Conservation (phyloP, 768 basidiomycete genomes). For the Hypsizygus marmoreus region DNA sequence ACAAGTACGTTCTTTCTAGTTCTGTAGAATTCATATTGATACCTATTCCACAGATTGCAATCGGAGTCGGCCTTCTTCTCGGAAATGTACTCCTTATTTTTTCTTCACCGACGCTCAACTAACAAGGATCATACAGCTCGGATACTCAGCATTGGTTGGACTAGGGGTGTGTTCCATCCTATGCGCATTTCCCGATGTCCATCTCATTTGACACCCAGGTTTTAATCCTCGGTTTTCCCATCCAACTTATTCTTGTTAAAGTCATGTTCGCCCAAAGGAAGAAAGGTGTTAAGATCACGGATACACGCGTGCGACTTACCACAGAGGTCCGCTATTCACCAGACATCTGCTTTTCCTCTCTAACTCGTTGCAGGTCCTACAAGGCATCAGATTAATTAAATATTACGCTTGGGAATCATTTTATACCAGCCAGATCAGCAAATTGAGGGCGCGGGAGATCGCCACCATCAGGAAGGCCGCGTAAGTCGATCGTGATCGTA, state of each 20-base stretch:
- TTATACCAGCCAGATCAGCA: conserved; percentile 42
- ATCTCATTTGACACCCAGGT: conserved; percentile 31
- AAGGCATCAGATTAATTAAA: conserved; percentile 67
- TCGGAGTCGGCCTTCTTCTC: conserved; percentile 53
- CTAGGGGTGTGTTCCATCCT: conserved; percentile 35
- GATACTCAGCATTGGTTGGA: conserved; percentile 57
- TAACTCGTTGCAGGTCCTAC: conserved; percentile 44
- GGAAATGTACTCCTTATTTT: conserved; percentile 35
- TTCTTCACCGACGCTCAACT: not conserved
- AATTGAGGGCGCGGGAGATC: conserved; percentile 39
- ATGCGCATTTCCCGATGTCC: conserved; percentile 8
- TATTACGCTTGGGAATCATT: conserved; percentile 60
- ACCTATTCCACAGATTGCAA: conserved; percentile 34
- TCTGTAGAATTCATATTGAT: too few species aligned
- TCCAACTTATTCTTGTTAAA: conserved; percentile 44
- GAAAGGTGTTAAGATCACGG: conserved; percentile 53
- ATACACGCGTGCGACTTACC: conserved; percentile 50
- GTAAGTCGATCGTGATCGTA: conserved; percentile 24
- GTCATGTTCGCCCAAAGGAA: conserved; percentile 45
- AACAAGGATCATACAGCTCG: conserved; percentile 32
- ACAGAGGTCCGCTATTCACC: conserved; percentile 40
- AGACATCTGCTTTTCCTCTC: not conserved
- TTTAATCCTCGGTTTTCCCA: conserved; percentile 48
- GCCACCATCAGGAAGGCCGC: conserved; percentile 36
- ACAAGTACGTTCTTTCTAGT: conserved; percentile 26